A percentile compares a stretch with the other conserved stretches of the same genome.
Evolutionary conservation across 2,329 filamentous ascomycete species (phyloP).

Genomic region (Drechslera avenae): DNA sequence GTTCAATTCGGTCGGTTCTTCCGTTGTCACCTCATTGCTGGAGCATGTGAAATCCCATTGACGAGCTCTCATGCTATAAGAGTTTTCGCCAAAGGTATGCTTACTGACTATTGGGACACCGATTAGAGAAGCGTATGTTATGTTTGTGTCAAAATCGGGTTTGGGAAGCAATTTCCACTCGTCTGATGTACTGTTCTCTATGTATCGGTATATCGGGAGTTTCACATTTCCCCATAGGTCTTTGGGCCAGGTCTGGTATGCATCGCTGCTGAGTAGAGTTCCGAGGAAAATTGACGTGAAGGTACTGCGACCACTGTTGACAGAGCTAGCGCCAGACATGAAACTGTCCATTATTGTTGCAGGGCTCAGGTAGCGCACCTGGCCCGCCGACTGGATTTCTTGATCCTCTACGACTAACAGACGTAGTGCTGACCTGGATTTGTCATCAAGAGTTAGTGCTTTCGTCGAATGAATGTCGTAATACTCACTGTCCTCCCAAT

Average conservation of each 20-base stretch:
- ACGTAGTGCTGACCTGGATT: slow-evolving; percentile 25
- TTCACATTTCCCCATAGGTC: slow-evolving; percentile 40
- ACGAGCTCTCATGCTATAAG: slow-evolving; percentile 26
- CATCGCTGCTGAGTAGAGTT: slow-evolving; percentile 32
- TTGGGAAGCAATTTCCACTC: slow-evolving; percentile 27
- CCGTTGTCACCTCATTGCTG: slow-evolving; percentile 16
- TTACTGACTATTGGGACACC: slow-evolving; percentile 28
- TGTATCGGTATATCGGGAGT: slow-evolving; percentile 28
- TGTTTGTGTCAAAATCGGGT: slow-evolving; percentile 8
- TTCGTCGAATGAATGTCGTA: too few species aligned
- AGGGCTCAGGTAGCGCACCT: slow-evolving; percentile 28
- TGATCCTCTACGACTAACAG: slow-evolving; percentile 23
- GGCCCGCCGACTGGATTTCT: slow-evolving; percentile 15
- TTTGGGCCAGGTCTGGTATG: slow-evolving; percentile 27
- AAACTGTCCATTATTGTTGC: slow-evolving; percentile 11
- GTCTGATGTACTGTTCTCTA: slow-evolving; percentile 24
- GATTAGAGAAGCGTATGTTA: slow-evolving; percentile 34
- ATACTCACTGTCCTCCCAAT: slow-evolving; percentile 31
- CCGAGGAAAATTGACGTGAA: slow-evolving; percentile 30
- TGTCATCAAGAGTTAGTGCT: too few species aligned
- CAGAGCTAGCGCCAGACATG: slow-evolving; percentile 16
- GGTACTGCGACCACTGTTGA: slow-evolving; percentile 23
- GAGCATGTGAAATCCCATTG: slow-evolving; percentile 36
- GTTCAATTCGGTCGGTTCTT: slow-evolving; percentile 6
- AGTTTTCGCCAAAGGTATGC: slow-evolving; percentile 17